Percentiles rank a stretch among this genome's conserved stretches.
These are phyloP conservation scores for Calocera cornea DNA, from an alignment of 768 basidiomycete genomes.

Conservation along the genomic window DNA sequence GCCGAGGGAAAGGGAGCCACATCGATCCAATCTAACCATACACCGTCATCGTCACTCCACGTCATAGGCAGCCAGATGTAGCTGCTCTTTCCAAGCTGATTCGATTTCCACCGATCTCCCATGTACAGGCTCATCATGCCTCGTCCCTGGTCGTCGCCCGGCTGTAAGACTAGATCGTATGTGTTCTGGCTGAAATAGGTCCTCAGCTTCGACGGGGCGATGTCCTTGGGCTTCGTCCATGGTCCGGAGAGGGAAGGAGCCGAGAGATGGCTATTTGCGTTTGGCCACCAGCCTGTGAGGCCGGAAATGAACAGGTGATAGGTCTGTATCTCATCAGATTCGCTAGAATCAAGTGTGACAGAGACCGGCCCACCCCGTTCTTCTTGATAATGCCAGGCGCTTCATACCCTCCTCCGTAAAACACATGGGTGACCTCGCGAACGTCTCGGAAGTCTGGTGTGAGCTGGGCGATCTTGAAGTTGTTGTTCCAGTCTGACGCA, in stretches of 20 bases:
- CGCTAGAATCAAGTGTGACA: background rate
- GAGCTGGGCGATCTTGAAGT: slow-evolving; percentile 51
- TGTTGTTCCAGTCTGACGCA: slow-evolving; percentile 54
- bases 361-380: slow-evolving; percentile 30
- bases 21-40: background rate
- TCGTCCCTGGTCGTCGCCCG: slow-evolving; percentile 26
- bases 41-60: background rate
- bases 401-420: slow-evolving; percentile 36
- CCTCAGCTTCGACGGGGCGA: slow-evolving; percentile 36
- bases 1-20: background rate
- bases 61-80: slow-evolving; percentile 44
- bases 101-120: slow-evolving; percentile 50
- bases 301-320: slow-evolving; percentile 50
- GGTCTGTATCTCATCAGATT: slow-evolving; percentile 21
- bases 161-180: slow-evolving; percentile 25
- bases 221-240: slow-evolving; percentile 45
- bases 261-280: slow-evolving; percentile 47
- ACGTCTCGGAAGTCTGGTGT: slow-evolving; percentile 47
- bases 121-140: slow-evolving; percentile 43
- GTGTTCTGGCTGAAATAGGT: slow-evolving; percentile 53
- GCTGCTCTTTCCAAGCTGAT: slow-evolving; percentile 39
- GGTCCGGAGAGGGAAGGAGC: slow-evolving; percentile 41
- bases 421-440: slow-evolving; percentile 26
- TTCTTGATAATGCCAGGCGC: slow-evolving; percentile 49
- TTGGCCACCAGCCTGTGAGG: slow-evolving; percentile 43